Base-by-base conservation (phyloP, 192 early-diverging fungal genomes). In the Physocladia obscura region DNA sequence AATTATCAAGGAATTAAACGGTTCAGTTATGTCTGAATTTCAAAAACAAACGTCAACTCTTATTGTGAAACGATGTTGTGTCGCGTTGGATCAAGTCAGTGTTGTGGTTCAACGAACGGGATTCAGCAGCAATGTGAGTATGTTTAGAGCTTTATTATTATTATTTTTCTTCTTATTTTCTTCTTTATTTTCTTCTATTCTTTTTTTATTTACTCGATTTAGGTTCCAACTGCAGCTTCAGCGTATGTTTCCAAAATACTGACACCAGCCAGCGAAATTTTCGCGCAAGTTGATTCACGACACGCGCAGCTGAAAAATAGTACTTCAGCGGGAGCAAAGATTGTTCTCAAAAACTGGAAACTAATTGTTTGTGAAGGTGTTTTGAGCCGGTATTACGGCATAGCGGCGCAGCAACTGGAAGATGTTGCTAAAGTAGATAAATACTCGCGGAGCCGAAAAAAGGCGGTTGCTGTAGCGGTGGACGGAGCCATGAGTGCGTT, bases 51-150 rank as follows among this genome's bases (percentile, higher is more conserved):
- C 21, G 6, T 37, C 39, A 17, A 0, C 1, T 5, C 30, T 71
- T 21, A 24, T 62, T 11, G 36, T 51, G 4, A 71, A 61, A 37
- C 69, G 61, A 31, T 71, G 69, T 19, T 57, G 54, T 38, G 27
- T 54, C 27, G 65, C 54, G 11, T 57, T 68, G 54, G 65, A 68
- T 22, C 35, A 68, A 57, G 54, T 68, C 38, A 55, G 65, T 31
- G 65, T 57, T 37, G 65, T 68, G 0, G 65, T 68, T 24, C 65
- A 68, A 57, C 32, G 40, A 40, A 68, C 65, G 8, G 40, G 65
- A 3, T 68, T 68, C 47, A 68, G 65, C 37, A 68, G 65, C 31
- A 68, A 68, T 37, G 52, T 65, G 19, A 52, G 49, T 2, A 6
- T 1, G 40, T n/a, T 44, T 44, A 13, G 40, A 44, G 40, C n/a